Evolutionary conservation across 2,329 filamentous ascomycete genomes (phyloP), one percentile per base, ranked within the genome.

Genomic region (Trichoderma sp.): DNA sequence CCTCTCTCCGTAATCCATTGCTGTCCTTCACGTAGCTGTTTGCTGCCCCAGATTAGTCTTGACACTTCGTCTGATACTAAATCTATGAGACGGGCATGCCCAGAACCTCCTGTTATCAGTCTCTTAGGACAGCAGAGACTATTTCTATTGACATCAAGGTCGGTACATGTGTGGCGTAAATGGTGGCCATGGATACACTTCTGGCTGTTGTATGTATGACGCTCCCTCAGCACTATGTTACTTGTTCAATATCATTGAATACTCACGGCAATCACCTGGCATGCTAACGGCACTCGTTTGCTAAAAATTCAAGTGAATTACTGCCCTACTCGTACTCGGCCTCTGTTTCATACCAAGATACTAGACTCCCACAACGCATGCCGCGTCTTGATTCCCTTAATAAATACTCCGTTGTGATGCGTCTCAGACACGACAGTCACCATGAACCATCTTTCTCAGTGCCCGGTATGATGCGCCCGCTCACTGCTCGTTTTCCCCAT

Each of bases 321-420:
- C 28, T 55, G 12, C 26, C 50, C 14, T 19, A 15, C 10, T 45
- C 5, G 26, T 24, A 47, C 19, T 63, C 5, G n/a, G 47, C 34
- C 10, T 14, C 50, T 15, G 26, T 39, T 15, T 39, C 41, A 26
- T 41, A 63, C 34, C 24, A 10, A 39, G 41, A 34, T 19, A 19
- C 30, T 63, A 10, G n/a, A 17, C 59, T 39, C 10, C 12, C n/a
- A 47, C 3, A 26, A 47, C 41, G 41, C 19, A 47, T 15, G 44
- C 14, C 17, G 21, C 39, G n/a, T 14, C 15, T 63, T 44, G 14
- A n/a, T 14, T 17, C 24, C 34, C 30, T 26, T 54, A 62, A 21
- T 26, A 17, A 45, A 55, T 55, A 55, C 41, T 55, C 28, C n/a
- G 6, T 24, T 63, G 50, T 57, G 44, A 50, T 50, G 44, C 17